A percentile compares a stretch with the other conserved stretches of the same genome.
Conservation (phyloP, 768 basidiomycete genomes). For the Jaapia argillacea region DNA sequence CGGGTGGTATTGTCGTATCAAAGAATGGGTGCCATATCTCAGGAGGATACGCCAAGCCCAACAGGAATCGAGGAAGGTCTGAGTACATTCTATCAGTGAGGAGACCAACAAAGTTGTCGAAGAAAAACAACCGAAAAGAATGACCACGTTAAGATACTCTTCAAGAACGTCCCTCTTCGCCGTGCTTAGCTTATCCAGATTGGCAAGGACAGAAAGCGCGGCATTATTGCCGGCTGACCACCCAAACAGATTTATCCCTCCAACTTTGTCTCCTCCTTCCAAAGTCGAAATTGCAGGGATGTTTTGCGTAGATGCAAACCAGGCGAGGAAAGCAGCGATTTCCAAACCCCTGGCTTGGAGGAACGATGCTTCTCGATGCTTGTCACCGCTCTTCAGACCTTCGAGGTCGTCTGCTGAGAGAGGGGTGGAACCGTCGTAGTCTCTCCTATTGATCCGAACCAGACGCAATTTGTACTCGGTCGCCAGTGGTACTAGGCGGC, state of each 20-base stretch:
- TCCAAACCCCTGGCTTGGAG: not conserved
- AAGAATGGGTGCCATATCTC: not conserved
- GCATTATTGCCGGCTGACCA: not conserved
- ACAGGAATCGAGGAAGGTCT: not conserved
- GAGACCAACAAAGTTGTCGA: not conserved
- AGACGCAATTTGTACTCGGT: not conserved
- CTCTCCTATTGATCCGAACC: not conserved
- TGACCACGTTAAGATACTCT: not conserved
- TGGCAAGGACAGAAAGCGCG: not conserved
- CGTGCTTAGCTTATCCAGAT: not conserved
- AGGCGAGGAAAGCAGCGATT: not conserved
- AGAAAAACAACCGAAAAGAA: not conserved
- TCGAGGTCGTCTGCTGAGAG: not conserved
- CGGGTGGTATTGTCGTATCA: not conserved
- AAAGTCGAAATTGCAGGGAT: too few species aligned
- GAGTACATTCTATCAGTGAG: not conserved
- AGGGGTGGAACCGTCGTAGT: not conserved
- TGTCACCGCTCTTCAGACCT: not conserved
- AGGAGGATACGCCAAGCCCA: not conserved
- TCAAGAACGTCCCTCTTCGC: not conserved
- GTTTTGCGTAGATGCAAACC: not conserved
- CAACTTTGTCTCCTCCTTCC: not conserved
- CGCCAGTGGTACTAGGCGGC: not conserved
- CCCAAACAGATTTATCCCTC: not conserved
- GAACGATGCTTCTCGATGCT: not conserved